Percentiles rank a stretch among this genome's conserved stretches.
These are phyloP conservation scores for Vitellaria paradoxa DNA, from an alignment of 179 eudicot species.

Conservation along the genomic window DNA sequence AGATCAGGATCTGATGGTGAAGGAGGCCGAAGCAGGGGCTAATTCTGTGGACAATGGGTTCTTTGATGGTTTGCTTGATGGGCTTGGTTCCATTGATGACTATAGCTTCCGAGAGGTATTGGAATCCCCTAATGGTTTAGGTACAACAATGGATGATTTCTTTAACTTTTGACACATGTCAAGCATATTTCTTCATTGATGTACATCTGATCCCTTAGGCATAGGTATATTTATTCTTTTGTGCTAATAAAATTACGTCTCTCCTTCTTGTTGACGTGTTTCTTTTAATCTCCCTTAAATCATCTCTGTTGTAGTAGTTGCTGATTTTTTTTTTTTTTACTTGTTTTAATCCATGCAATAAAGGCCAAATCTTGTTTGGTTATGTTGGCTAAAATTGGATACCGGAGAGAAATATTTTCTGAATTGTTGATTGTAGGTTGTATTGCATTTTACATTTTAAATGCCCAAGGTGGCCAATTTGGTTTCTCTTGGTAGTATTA, in stretches of 20 bases:
- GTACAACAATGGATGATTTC: conserved; percentile 13
- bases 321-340: background rate
- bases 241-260: background rate
- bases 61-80: conserved; percentile 20
- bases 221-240: conserved; percentile 5
- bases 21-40: conserved; percentile 9
- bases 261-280: background rate
- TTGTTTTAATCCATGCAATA: background rate
- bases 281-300: background rate
- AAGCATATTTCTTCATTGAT: background rate
- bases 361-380: too few species aligned
- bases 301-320: background rate
- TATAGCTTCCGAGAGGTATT: conserved; percentile 16
- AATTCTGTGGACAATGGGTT: conserved; percentile 9
- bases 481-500: too few species aligned
- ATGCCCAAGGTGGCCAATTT: too few species aligned
- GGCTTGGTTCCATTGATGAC: conserved; percentile 15
- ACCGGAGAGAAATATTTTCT: background rate
- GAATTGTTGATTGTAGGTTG: conserved; percentile 2
- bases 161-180: conserved; percentile 13
- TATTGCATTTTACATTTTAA: background rate
- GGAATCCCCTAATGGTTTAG: conserved; percentile 13
- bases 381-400: too few species aligned
- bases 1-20: conserved; percentile 14
- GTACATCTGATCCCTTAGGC: conserved; percentile 3